Evolutionary conservation across 495 filamentous ascomycete genomes (phyloP).

Genomic region (Annulohypoxylon stygium): DNA sequence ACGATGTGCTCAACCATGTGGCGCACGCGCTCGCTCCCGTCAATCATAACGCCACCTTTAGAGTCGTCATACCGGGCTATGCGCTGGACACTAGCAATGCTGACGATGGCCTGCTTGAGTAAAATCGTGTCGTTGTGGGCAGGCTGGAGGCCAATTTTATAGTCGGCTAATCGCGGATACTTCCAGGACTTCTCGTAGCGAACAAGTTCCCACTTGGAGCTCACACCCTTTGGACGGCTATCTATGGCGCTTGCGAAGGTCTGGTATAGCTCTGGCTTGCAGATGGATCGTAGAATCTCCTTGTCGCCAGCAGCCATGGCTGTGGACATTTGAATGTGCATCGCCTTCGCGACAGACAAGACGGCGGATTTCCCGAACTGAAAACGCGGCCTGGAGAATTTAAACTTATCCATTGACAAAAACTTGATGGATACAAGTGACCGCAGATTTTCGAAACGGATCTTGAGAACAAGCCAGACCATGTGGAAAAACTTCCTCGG

Average conservation of each 20-base stretch:
- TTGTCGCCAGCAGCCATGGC: slow-evolving; percentile 77
- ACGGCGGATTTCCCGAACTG: slow-evolving; percentile 58
- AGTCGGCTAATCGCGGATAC: slow-evolving; percentile 71
- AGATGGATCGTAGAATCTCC: slow-evolving; percentile 67
- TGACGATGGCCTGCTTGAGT: slow-evolving; percentile 79
- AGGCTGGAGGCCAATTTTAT: slow-evolving; percentile 67
- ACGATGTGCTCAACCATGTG: slow-evolving; percentile 84
- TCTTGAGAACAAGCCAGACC: slow-evolving; percentile 39
- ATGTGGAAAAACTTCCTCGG: slow-evolving; percentile 42
- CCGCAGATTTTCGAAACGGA: slow-evolving; percentile 14
- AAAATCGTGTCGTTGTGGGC: slow-evolving; percentile 48
- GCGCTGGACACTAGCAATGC: slow-evolving; percentile 76
- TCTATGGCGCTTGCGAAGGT: slow-evolving; percentile 69
- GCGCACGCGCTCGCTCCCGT: slow-evolving; percentile 68
- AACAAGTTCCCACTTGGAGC: slow-evolving; percentile 75
- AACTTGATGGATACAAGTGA: slow-evolving; percentile 33
- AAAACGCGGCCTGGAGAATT: slow-evolving; percentile 48
- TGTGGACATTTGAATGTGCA: slow-evolving; percentile 78
- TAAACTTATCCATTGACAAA: slow-evolving; percentile 47
- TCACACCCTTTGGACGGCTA: slow-evolving; percentile 60
- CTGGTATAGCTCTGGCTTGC: slow-evolving; percentile 69
- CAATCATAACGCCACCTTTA: slow-evolving; percentile 49
- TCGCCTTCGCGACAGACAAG: slow-evolving; percentile 65
- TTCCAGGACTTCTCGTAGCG: slow-evolving; percentile 63
- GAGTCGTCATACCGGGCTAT: slow-evolving; percentile 58